These are phyloP conservation scores for Aspergillus homomorphus DNA, from an alignment of 495 filamentous ascomycete species.

Conservation along the genomic window DNA sequence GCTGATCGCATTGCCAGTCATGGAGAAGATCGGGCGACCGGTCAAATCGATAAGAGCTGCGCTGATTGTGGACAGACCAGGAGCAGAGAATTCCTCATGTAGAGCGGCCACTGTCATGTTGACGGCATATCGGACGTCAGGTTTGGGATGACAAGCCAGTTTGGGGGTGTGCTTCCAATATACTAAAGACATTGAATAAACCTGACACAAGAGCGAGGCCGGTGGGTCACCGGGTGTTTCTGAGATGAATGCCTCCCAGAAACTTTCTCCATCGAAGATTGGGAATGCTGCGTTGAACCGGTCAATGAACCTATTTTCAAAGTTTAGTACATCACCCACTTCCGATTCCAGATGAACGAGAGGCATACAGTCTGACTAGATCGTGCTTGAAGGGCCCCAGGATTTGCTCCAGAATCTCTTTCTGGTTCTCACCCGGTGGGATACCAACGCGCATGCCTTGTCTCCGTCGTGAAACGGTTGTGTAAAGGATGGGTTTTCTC, in stretches of 20 bases:
- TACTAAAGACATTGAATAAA: conserved; percentile 51
- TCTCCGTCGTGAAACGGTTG: conserved; percentile 44
- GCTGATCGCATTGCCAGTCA: conserved; percentile 52
- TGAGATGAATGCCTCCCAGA: conserved; percentile 45
- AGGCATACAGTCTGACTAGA: conserved; percentile 47
- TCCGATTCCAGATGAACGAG: conserved; percentile 1
- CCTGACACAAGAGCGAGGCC: conserved; percentile 49
- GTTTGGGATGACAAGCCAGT: conserved; percentile 44
- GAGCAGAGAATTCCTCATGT: conserved; percentile 50
- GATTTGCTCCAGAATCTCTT: conserved; percentile 54
- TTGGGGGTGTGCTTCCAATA: conserved; percentile 50
- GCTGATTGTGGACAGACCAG: conserved; percentile 49
- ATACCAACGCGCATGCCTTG: conserved; percentile 46
- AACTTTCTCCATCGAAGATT: conserved; percentile 49
- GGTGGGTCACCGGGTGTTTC: conserved; percentile 43
- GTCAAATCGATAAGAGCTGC: conserved; percentile 48
- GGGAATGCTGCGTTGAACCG: conserved; percentile 53
- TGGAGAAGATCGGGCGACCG: conserved; percentile 50
- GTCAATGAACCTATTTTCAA: conserved; percentile 41
- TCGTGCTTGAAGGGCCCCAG: conserved; percentile 51
- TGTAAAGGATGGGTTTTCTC: conserved; percentile 47
- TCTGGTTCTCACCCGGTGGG: conserved; percentile 51
- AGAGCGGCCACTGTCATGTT: conserved; percentile 52
- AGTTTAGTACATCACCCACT: conserved; percentile 7
- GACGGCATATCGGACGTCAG: conserved; percentile 49